These are phyloP conservation scores for Corrigiola litoralis DNA, from an alignment of 179 eudicot species.

Conservation along the genomic window DNA sequence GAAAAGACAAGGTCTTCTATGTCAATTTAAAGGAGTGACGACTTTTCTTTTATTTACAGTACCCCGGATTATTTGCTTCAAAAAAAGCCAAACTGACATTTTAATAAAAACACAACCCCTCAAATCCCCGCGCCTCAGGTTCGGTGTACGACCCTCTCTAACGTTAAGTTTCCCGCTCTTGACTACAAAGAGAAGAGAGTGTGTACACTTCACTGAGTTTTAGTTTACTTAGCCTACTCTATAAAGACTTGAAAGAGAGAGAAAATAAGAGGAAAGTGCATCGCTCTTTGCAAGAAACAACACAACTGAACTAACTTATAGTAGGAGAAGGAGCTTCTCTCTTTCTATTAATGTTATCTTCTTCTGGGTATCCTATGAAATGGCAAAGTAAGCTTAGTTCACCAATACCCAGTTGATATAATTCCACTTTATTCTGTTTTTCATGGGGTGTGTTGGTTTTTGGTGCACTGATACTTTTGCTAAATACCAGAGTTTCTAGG, in stretches of 20 bases:
- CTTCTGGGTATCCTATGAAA: conserved; percentile 19
- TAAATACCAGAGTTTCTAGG: conserved; percentile 7
- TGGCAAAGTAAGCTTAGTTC: conserved; percentile 32
- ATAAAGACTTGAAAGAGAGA: neutral
- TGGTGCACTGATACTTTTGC: too few relatives aligned
- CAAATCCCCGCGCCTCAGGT: too few relatives aligned
- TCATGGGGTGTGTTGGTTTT: neutral
- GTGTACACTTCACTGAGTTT: neutral
- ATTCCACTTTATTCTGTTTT: neutral
- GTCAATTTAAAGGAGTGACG: too few relatives aligned
- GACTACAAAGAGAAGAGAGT: neutral
- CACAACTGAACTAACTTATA: too few relatives aligned
- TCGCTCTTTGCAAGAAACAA: neutral
- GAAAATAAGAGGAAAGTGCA: conserved; percentile 8
- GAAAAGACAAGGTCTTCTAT: too few relatives aligned
- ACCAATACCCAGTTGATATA: neutral
- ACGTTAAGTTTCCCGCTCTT: conserved; percentile 23
- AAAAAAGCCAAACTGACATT: too few relatives aligned
- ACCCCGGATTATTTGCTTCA: too few relatives aligned
- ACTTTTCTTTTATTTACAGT: too few relatives aligned
- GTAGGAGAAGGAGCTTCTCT: neutral
- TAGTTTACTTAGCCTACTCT: conserved; percentile 20
- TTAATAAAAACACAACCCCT: too few relatives aligned
- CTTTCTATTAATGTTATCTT: neutral
- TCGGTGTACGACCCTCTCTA: conserved; percentile 6